phyloP scores from a whole-genome alignment of 2,329 filamentous ascomycete species.

The Xylaria sp. region DNA sequence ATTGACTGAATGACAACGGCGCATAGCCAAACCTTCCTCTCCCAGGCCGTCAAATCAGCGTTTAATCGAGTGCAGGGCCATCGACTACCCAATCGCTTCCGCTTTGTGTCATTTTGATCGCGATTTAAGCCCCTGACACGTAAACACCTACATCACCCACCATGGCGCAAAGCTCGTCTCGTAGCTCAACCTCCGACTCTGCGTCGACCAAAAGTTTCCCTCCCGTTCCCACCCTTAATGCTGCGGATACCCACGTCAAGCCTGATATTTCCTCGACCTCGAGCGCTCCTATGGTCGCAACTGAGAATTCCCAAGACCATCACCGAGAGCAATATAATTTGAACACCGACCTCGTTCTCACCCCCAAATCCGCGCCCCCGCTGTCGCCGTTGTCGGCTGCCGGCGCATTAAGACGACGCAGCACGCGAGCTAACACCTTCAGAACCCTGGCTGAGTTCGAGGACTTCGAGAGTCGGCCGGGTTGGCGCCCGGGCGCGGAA shows the following conservation, averaged over 20 bases:
- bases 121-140: background rate
- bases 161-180: constrained; percentile 36
- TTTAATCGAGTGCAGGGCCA: background rate
- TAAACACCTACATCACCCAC: background rate
- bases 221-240: constrained; percentile 32
- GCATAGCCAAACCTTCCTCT: background rate
- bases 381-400: constrained; percentile 33
- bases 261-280: constrained; percentile 20
- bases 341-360: constrained; percentile 38
- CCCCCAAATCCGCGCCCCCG: constrained; percentile 27
- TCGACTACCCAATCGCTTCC: background rate
- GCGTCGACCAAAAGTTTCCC: constrained; percentile 41
- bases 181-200: constrained; percentile 35
- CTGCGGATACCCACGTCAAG: background rate
- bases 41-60: background rate
- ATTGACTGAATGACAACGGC: background rate
- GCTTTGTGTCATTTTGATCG: background rate
- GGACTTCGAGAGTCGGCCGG: constrained; percentile 51
- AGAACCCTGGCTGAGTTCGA: constrained; percentile 59
- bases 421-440: constrained; percentile 56
- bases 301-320: constrained; percentile 15
- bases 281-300: constrained; percentile 29
- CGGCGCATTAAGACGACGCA: constrained; percentile 50
- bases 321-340: constrained; percentile 41
- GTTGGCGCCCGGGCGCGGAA: constrained; percentile 71